Conservation (phyloP, 2,329 filamentous ascomycete genomes). For the Botryotinia globosa region DNA sequence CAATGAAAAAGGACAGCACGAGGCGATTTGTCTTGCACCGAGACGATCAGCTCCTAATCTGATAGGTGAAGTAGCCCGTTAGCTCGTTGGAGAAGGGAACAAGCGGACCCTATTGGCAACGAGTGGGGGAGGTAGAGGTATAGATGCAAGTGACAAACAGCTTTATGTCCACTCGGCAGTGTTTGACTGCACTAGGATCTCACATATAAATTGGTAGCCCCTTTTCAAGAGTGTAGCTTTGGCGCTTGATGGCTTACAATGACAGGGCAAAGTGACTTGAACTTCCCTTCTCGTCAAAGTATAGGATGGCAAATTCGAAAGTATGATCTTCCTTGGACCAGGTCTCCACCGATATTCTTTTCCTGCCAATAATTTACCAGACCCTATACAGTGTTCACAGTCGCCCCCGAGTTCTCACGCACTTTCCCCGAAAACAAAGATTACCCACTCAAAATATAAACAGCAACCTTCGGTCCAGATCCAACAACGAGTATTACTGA, state of each 20-base stretch:
- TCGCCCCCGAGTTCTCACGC: neutral
- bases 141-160: slow-evolving; percentile 31
- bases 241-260: slow-evolving; percentile 26
- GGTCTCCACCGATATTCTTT: slow-evolving; percentile 1
- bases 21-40: slow-evolving; percentile 14
- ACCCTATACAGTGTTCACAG: neutral
- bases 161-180: slow-evolving; percentile 33
- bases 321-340: neutral
- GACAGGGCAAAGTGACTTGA: slow-evolving; percentile 14
- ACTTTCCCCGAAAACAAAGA: neutral
- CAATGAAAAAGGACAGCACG: slow-evolving; percentile 24
- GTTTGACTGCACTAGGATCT: slow-evolving; percentile 23
- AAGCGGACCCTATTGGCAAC: slow-evolving; percentile 21
- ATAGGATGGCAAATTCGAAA: neutral
- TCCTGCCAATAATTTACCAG: slow-evolving; percentile 2
- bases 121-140: slow-evolving; percentile 32
- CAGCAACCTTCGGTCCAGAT: neutral
- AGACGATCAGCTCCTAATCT: slow-evolving; percentile 22
- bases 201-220: slow-evolving; percentile 31
- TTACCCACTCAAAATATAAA: neutral
- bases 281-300: slow-evolving; percentile 6
- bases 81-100: slow-evolving; percentile 20
- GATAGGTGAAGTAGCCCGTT: slow-evolving; percentile 26
- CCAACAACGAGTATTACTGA: slow-evolving; percentile 1
- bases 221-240: slow-evolving; percentile 23